Evolutionary conservation across 352 stramenopile species (phyloP).

Genomic region (Pythium apleroticum): DNA sequence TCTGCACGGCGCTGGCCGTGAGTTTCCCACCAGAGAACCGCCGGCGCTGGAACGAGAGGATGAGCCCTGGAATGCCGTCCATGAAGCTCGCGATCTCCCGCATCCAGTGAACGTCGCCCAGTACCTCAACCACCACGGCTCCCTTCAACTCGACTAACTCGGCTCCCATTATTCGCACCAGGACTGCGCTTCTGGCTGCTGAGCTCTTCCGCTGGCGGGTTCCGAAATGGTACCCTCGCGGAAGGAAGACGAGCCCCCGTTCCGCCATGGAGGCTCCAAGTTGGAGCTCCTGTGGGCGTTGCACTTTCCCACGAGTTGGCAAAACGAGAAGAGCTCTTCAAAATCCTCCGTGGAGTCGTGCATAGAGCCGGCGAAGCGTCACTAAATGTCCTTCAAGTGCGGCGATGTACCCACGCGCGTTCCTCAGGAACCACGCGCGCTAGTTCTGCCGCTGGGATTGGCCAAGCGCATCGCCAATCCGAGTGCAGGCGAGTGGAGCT

Average conservation of each 20-base stretch:
- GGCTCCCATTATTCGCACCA: not conserved
- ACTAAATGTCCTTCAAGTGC: not conserved
- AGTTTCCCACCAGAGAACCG: not conserved
- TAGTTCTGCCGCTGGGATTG: not conserved
- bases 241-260: not conserved
- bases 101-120: conserved; percentile 13
- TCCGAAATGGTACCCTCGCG: not conserved
- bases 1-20: not conserved
- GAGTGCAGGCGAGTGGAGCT: not conserved
- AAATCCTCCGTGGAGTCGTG: not conserved
- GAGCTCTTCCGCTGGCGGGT: not conserved
- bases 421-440: not conserved
- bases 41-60: conserved; percentile 3
- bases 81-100: conserved; percentile 17
- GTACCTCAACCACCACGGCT: conserved; percentile 4
- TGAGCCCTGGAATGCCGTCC: conserved; percentile 6
- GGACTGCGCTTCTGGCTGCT: not conserved
- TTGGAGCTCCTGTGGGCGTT: too few relatives aligned
- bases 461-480: not conserved
- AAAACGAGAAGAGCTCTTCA: not conserved
- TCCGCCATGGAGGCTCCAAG: not conserved
- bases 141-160: not conserved
- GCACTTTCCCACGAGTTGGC: not conserved
- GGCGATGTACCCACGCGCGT: not conserved
- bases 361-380: not conserved